Evolutionary conservation across 73 alveolate species (phyloP), one percentile per base, ranked within the genome.

Genomic region (Uronychia setigera): DNA sequence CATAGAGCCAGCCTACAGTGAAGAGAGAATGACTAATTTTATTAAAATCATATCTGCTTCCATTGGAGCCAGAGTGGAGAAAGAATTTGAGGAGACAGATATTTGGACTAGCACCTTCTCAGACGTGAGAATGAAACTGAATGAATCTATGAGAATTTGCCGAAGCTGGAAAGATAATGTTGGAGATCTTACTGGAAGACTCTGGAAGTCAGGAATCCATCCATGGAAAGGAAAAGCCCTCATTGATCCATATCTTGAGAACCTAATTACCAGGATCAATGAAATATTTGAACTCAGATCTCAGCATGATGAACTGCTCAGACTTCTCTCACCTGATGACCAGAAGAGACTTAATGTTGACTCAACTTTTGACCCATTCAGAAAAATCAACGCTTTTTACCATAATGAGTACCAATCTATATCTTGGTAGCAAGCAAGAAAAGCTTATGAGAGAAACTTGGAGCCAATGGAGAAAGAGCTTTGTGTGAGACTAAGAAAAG

Each of bases 231-330:
- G 92, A 31, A 87, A 87, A 88, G 79, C 80, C 13, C 75, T 33
- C 80, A 27, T 57, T 13, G 96, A 84, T 78, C 35, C 79, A 0
- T 84, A 90, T 80, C 81, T 93, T n/a, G 91, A 80, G 31, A 83
- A 84, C 31, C 32, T 93, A 79, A 83, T 82, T 14, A 77, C 59
- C 32, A 79, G 97, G 77, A 77, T 93, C 30, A 90, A 74, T 75
- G 95, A 93, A 77, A 83, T 93, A 78, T 80, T 90, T 60, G 91
- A 81, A 32, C 89, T 93, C 13, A 86, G 94, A 76, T 85, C 94
- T 80, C 91, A 93, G 79, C 93, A 84, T 46, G 97, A 93, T 76
- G 97, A 93, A 80, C 93, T 93, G n/a, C 77, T 93, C 60, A 76
- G 92, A 59, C 92, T 93, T 0, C 87, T 93, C 26, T 60, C 97